These are phyloP conservation scores for Komagataella populi DNA, from an alignment of 805 yeast species.

Conservation along the genomic window DNA sequence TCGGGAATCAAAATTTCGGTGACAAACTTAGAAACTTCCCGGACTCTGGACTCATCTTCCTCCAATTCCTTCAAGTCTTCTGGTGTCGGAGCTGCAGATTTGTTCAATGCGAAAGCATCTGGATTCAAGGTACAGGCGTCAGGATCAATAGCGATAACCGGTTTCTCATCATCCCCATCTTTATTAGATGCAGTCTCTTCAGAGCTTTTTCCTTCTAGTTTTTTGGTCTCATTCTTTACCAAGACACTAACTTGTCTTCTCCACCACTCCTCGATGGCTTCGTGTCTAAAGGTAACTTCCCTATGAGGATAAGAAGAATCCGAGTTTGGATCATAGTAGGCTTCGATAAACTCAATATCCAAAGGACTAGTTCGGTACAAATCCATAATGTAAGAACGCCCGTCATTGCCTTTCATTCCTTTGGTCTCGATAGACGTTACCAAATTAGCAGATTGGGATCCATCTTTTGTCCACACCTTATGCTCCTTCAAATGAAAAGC, in stretches of 20 bases:
- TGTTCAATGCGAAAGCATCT: constrained; percentile 48
- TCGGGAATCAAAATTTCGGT: constrained; percentile 45
- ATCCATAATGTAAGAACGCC: constrained; percentile 74
- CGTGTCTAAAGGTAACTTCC: constrained; percentile 68
- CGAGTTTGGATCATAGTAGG: constrained; percentile 27
- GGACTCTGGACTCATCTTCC: constrained; percentile 50
- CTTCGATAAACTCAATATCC: constrained; percentile 65
- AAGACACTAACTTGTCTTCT: constrained; percentile 44
- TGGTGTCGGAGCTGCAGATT: constrained; percentile 21
- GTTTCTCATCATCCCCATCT: constrained; percentile 25
- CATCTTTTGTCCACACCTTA: constrained; percentile 33
- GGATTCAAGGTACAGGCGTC: constrained; percentile 57
- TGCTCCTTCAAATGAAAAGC: constrained; percentile 71
- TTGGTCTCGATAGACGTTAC: constrained; percentile 68
- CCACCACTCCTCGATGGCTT: constrained; percentile 90
- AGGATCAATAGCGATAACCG: constrained; percentile 37
- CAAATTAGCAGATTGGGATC: constrained; percentile 29
- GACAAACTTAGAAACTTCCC: constrained; percentile 57
- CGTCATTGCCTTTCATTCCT: constrained; percentile 78
- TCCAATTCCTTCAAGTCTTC: constrained; percentile 20
- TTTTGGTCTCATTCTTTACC: constrained; percentile 35
- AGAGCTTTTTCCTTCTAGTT: constrained; percentile 12
- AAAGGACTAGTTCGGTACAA: constrained; percentile 74
- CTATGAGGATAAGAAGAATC: constrained; percentile 69
- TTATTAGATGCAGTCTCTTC: constrained; percentile 8